Evolutionary conservation across 768 basidiomycete genomes (phyloP).

Genomic region (Chalciporus piperatus): DNA sequence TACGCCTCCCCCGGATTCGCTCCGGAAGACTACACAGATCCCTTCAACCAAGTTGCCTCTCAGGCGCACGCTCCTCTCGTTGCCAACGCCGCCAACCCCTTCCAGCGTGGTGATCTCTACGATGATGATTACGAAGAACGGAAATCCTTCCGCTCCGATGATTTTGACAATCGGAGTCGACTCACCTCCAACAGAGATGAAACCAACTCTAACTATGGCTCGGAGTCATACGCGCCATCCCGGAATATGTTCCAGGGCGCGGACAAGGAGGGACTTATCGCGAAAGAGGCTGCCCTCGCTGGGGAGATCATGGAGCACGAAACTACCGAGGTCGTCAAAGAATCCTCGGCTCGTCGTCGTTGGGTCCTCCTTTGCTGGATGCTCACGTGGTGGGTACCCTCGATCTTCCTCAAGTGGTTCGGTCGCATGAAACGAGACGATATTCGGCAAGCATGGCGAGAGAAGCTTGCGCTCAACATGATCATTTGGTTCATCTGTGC

Average conservation of each 20-base stretch:
- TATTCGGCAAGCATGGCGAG: slow-evolving; percentile 94
- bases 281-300: slow-evolving; percentile 75
- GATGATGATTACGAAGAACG: slow-evolving; percentile 79
- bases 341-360: slow-evolving; percentile 71
- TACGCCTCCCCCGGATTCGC: slow-evolving; percentile 53
- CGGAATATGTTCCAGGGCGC: slow-evolving; percentile 92
- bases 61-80: slow-evolving; percentile 82
- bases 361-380: slow-evolving; percentile 91
- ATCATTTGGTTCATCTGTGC: slow-evolving; percentile 94
- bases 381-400: slow-evolving; percentile 91
- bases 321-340: slow-evolving; percentile 83
- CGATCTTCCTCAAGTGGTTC: slow-evolving; percentile 58
- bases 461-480: slow-evolving; percentile 92
- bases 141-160: slow-evolving; percentile 70
- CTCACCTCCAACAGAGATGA: slow-evolving; percentile 79
- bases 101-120: slow-evolving; percentile 73
- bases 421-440: slow-evolving; percentile 95
- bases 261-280: slow-evolving; percentile 66
- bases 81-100: slow-evolving; percentile 74
- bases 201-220: slow-evolving; percentile 76
- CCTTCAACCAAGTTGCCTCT: slow-evolving; percentile 49
- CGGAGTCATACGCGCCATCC: slow-evolving; percentile 91
- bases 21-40: slow-evolving; percentile 49
- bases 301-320: slow-evolving; percentile 87
- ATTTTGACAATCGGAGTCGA: slow-evolving; percentile 76